These are phyloP conservation scores for Paraphoma sp. DNA, from an alignment of 2,329 filamentous ascomycete genomes.

Conservation along the genomic window DNA sequence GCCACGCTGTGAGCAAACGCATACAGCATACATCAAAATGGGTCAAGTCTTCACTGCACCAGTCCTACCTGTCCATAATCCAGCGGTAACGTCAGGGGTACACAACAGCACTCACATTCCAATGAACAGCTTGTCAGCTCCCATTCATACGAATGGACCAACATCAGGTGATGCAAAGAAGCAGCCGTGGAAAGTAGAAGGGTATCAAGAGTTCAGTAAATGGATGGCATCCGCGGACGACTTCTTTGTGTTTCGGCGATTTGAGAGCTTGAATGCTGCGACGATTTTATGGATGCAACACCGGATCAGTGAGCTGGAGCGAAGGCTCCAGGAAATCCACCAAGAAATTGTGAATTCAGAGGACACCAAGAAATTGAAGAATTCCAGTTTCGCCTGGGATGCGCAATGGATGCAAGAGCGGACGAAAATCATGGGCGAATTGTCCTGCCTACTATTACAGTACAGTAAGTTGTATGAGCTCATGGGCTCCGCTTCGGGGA, in stretches of 20 bases:
- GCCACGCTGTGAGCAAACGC: background rate
- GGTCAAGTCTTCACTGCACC: background rate
- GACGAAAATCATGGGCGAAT: constrained; percentile 18
- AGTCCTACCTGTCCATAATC: background rate
- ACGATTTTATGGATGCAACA: constrained; percentile 34
- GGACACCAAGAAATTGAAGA: constrained; percentile 4
- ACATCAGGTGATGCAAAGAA: background rate
- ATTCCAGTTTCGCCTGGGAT: constrained; percentile 25
- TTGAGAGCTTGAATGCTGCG: constrained; percentile 29
- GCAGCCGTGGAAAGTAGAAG: constrained; percentile 29
- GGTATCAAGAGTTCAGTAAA: constrained; percentile 31
- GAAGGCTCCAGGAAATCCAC: constrained; percentile 14
- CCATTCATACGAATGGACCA: background rate
- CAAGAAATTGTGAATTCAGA: background rate
- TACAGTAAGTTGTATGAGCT: constrained; percentile 17
- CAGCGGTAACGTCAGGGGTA: background rate
- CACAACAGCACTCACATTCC: background rate
- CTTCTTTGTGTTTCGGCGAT: constrained; percentile 38
- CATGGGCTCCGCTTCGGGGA: too few relatives aligned
- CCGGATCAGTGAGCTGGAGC: constrained; percentile 21
- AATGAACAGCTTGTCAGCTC: background rate
- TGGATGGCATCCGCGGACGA: constrained; percentile 41
- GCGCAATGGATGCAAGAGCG: constrained; percentile 6
- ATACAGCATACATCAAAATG: background rate
- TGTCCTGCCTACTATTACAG: constrained; percentile 16